Evolutionary conservation across 495 filamentous ascomycete genomes (phyloP).

Genomic region (Podospora pseudopauciseta): DNA sequence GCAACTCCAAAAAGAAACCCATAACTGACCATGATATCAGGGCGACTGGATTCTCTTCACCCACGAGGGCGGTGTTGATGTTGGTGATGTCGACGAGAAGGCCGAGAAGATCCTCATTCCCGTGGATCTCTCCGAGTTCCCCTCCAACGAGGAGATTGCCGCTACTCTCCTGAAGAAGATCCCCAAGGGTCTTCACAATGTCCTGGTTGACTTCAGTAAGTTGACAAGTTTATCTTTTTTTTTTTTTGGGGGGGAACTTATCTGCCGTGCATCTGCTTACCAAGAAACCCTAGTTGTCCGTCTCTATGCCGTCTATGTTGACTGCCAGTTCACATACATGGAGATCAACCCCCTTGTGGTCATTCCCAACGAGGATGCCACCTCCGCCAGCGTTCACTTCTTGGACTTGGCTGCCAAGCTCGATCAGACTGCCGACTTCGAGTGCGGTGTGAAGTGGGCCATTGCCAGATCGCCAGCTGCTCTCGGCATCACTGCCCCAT

Average conservation of each 20-base stretch:
- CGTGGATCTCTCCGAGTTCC: conserved; percentile 91
- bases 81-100: conserved; percentile 98
- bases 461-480: conserved; percentile 83
- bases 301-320: conserved; percentile 96
- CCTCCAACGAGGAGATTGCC: conserved; percentile 93
- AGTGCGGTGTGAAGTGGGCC: conserved; percentile 98
- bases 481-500: conserved; percentile 67
- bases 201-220: conserved; percentile 89
- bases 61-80: conserved; percentile 98
- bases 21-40: conserved; percentile 44
- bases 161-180: conserved; percentile 82
- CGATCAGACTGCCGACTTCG: conserved; percentile 98
- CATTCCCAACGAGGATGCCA: conserved; percentile 87
- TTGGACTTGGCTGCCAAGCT: conserved; percentile 97
- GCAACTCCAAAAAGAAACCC: conserved; percentile 11
- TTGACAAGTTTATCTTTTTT: conserved; percentile 50
- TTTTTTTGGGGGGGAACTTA: conserved; percentile 32
- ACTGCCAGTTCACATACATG: conserved; percentile 99
- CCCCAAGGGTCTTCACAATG: conserved; percentile 91
- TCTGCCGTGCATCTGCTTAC: conserved; percentile 6
- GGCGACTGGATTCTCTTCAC: conserved; percentile 99
- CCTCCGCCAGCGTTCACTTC: conserved; percentile 95
- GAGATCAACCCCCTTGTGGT: conserved; percentile 99
- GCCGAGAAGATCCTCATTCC: conserved; percentile 97
- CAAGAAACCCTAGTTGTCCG: conserved; percentile 30